Evolutionary conservation across 768 basidiomycete genomes (phyloP).

Genomic region (Chalciporus chontae): DNA sequence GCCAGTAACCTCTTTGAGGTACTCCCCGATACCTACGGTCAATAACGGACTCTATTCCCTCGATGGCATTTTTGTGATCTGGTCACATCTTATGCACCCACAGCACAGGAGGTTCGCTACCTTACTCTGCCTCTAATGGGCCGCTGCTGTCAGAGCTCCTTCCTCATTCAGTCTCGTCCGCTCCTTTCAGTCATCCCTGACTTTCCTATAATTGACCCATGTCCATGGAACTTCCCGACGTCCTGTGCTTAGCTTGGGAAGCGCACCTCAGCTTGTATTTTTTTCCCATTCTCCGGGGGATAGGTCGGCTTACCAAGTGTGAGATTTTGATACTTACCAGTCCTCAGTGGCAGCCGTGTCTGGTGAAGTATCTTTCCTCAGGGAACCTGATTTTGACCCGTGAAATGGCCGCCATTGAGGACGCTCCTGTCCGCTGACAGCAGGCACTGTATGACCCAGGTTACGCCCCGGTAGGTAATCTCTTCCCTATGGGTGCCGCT

Average conservation of each 20-base stretch:
- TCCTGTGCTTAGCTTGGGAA: no score
- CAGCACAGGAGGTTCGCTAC: not conserved
- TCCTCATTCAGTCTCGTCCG: not conserved
- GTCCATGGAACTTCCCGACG: no score
- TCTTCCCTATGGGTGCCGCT: not conserved
- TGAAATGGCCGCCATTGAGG: not conserved
- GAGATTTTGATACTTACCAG: not conserved
- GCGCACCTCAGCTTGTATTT: no score
- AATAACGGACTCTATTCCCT: no score
- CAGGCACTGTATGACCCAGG: not conserved
- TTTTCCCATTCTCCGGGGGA: no score
- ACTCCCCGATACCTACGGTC: no score
- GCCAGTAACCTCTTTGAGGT: no score
- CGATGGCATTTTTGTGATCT: no score
- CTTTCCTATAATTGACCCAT: not conserved
- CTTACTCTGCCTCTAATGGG: not conserved
- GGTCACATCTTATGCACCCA: no score
- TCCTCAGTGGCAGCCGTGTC: not conserved
- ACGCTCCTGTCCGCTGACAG: not conserved
- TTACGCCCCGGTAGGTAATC: not conserved
- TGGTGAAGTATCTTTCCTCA: not conserved
- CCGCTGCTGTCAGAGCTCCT: not conserved
- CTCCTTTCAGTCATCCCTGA: not conserved
- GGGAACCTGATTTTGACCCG: not conserved
- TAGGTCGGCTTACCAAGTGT: no score